These are phyloP conservation scores for Lentinula guzmanii DNA, from an alignment of 768 basidiomycete species.

Conservation along the genomic window DNA sequence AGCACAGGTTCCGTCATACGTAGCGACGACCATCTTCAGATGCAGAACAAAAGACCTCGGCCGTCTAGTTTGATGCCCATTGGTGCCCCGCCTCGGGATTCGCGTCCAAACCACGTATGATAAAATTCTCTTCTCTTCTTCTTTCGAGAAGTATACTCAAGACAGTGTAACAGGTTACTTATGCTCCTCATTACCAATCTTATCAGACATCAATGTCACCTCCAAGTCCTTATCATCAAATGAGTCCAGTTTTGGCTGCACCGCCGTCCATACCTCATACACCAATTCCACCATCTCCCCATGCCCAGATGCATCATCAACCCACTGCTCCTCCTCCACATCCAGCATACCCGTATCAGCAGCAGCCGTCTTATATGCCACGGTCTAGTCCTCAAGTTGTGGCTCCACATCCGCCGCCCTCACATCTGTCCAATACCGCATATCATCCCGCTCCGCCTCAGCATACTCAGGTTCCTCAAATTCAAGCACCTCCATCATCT, in stretches of 20 bases:
- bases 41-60: constrained; percentile 38
- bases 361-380: constrained; percentile 24
- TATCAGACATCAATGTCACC: constrained; percentile 32
- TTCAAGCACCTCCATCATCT: constrained; percentile 26
- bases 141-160: neutral
- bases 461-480: constrained; percentile 24
- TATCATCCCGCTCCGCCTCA: constrained; percentile 35
- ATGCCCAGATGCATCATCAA: constrained; percentile 36
- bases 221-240: constrained; percentile 26
- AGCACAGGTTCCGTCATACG: constrained; percentile 27
- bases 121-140: constrained; percentile 11
- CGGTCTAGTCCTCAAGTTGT: constrained; percentile 24
- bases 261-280: constrained; percentile 16
- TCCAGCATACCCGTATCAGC: constrained; percentile 24
- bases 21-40: constrained; percentile 33
- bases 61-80: constrained; percentile 27
- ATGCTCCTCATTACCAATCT: constrained; percentile 36
- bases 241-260: constrained; percentile 21
- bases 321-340: constrained; percentile 29
- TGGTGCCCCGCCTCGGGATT: constrained; percentile 33
- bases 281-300: constrained; percentile 25
- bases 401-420: constrained; percentile 13
- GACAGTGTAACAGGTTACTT: constrained; percentile 21
- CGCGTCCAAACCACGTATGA: constrained; percentile 46
- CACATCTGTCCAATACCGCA: constrained; percentile 22